A percentile compares a stretch with the other conserved stretches of the same genome.
These are phyloP conservation scores for Podaxis mareebaensis DNA, from an alignment of 768 basidiomycete species.

Conservation along the genomic window DNA sequence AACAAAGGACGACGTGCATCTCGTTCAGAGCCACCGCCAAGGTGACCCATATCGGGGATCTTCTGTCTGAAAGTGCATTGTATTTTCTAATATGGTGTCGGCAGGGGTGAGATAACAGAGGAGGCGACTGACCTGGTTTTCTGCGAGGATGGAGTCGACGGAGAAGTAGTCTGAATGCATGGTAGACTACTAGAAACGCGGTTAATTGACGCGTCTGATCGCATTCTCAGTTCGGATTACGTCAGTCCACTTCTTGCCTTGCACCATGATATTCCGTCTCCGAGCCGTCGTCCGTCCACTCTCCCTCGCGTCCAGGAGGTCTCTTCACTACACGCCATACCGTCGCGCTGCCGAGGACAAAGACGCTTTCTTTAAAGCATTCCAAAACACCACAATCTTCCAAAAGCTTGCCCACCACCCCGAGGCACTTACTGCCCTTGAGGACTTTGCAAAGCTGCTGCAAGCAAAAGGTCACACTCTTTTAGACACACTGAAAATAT, in stretches of 20 bases:
- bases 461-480: slow-evolving; percentile 43
- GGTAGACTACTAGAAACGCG: slow-evolving; percentile 1
- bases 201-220: neutral
- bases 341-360: slow-evolving; percentile 14
- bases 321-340: slow-evolving; percentile 17
- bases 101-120: neutral
- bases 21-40: slow-evolving; percentile 82
- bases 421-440: slow-evolving; percentile 48
- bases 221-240: slow-evolving; percentile 13
- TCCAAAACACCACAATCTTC: slow-evolving; percentile 46
- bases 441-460: slow-evolving; percentile 44
- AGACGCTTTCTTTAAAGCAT: slow-evolving; percentile 8
- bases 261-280: slow-evolving; percentile 7
- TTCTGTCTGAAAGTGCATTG: slow-evolving; percentile 91
- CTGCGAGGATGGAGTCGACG: slow-evolving; percentile 86
- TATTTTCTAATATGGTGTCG: slow-evolving; percentile 61
- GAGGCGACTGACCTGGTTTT: slow-evolving; percentile 67
- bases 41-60: slow-evolving; percentile 84
- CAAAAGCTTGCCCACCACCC: slow-evolving; percentile 51
- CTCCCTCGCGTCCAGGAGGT: slow-evolving; percentile 7
- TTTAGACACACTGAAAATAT: neutral
- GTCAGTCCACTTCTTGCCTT: slow-evolving; percentile 15
- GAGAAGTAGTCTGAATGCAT: slow-evolving; percentile 96
- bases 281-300: slow-evolving; percentile 12
- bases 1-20: slow-evolving; percentile 54